Evolutionary conservation across 345 rosid genomes (phyloP).

Genomic region (Alliaria petiolata): DNA sequence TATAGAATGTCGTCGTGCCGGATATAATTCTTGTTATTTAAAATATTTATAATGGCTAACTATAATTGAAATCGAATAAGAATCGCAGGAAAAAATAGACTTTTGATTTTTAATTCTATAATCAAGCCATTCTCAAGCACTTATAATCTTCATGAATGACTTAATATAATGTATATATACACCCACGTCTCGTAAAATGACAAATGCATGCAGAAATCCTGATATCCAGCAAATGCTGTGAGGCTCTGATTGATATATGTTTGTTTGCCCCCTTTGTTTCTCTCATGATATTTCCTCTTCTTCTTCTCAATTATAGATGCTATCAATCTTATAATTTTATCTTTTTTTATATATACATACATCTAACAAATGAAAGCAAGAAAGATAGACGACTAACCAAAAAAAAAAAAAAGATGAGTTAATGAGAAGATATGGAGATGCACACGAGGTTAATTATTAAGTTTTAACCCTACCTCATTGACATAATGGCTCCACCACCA

Average conservation of each 20-base stretch:
- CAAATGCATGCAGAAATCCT: constrained; percentile 4
- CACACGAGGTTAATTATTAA: constrained; percentile 42
- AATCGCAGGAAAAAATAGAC: no score
- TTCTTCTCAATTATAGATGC: no score
- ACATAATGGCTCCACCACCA: constrained; percentile 36
- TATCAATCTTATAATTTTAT: neutral
- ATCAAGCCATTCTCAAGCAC: no score
- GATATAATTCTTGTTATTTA: no score
- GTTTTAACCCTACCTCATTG: constrained; percentile 5
- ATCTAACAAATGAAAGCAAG: neutral
- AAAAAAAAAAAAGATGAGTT: neutral
- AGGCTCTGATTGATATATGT: constrained; percentile 24
- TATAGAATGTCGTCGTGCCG: no score
- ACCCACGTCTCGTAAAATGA: constrained; percentile 9
- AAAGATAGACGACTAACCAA: no score
- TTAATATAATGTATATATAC: no score
- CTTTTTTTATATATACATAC: neutral
- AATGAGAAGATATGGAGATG: constrained; percentile 26
- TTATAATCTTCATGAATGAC: no score
- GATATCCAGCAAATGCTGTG: constrained; percentile 26
- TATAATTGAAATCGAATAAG: no score
- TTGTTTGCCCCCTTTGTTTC: constrained; percentile 12
- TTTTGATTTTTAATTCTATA: no score
- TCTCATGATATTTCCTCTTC: neutral
- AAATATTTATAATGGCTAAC: no score